These are phyloP conservation scores for Neonectria faginata DNA, from an alignment of 2,329 filamentous ascomycete genomes.

Conservation along the genomic window DNA sequence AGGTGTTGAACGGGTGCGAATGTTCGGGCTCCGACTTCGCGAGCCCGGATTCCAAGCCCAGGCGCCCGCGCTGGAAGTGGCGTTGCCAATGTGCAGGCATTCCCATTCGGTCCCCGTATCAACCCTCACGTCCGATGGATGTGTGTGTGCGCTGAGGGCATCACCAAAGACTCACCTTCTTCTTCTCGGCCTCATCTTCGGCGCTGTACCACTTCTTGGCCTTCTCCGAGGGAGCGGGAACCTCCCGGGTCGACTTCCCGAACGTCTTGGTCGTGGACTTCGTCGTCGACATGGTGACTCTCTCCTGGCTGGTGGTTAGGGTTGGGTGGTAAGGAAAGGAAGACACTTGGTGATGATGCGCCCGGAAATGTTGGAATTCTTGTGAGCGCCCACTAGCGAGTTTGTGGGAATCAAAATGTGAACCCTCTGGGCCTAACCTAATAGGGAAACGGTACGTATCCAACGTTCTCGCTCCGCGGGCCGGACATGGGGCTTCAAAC, in stretches of 20 bases:
- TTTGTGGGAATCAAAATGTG: conserved; percentile 59
- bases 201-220: conserved; percentile 99
- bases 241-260: conserved; percentile 93
- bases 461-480: conserved; percentile 31
- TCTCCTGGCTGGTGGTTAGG: conserved; percentile 57
- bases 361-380: conserved; percentile 57
- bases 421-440: conserved; percentile 55
- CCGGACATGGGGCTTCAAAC: conserved; percentile 50
- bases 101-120: conserved; percentile 28
- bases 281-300: conserved; percentile 78
- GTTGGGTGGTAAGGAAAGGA: conserved; percentile 52
- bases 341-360: conserved; percentile 52
- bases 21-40: conserved; percentile 35
- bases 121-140: conserved; percentile 22
- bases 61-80: conserved; percentile 24
- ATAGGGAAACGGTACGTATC: conserved; percentile 41
- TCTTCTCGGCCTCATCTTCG: conserved; percentile 87
- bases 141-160: conserved; percentile 33
- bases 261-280: conserved; percentile 92
- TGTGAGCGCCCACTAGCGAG: conserved; percentile 56
- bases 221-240: conserved; percentile 89
- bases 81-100: conserved; percentile 26
- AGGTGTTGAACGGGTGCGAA: conserved; percentile 32
- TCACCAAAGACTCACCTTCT: conserved; percentile 82
- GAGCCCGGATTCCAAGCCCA: conserved; percentile 26